Conservation (phyloP, 1,139 yeast genomes). For the Protomyces arabidopsidicola region DNA sequence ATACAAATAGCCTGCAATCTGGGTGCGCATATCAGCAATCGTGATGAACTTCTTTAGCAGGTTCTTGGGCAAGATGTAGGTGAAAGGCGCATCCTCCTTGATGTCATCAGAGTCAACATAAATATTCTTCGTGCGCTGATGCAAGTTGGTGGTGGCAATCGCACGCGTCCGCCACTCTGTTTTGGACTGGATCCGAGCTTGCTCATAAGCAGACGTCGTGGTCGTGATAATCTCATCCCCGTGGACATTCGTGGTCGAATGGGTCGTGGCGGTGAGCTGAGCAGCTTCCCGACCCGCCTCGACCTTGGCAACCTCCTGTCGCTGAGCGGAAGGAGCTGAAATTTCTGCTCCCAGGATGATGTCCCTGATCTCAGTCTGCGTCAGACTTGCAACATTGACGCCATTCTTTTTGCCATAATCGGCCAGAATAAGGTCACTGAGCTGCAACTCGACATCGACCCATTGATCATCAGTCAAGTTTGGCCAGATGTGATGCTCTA, state of each 20-base stretch:
- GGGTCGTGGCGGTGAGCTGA: constrained; percentile 70
- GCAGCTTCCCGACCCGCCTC: constrained; percentile 50
- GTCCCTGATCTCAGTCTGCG: constrained; percentile 91
- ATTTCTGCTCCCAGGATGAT: constrained; percentile 91
- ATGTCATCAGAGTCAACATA: constrained; percentile 60
- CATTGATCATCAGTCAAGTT: constrained; percentile 81
- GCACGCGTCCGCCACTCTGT: constrained; percentile 92
- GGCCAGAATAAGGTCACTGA: constrained; percentile 78
- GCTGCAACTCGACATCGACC: constrained; percentile 79
- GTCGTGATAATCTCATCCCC: constrained; percentile 95
- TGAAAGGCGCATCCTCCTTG: constrained; percentile 53
- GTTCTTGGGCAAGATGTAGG: constrained; percentile 78
- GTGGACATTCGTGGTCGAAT: constrained; percentile 82
- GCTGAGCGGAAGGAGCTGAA: constrained; percentile 76
- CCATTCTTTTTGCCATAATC: constrained; percentile 84
- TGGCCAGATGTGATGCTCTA: constrained; percentile 91
- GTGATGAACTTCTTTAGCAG: constrained; percentile 70
- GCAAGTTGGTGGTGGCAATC: constrained; percentile 67
- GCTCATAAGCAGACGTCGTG: constrained; percentile 85
- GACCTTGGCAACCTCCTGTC: constrained; percentile 75
- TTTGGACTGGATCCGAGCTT: constrained; percentile 72
- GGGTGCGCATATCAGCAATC: constrained; percentile 74
- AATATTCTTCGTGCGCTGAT: constrained; percentile 70
- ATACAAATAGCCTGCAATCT: constrained; percentile 74
- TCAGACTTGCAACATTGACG: constrained; percentile 77